Base-by-base conservation (phyloP, 2,329 filamentous ascomycete species). In the Diaporthe nobilis region DNA sequence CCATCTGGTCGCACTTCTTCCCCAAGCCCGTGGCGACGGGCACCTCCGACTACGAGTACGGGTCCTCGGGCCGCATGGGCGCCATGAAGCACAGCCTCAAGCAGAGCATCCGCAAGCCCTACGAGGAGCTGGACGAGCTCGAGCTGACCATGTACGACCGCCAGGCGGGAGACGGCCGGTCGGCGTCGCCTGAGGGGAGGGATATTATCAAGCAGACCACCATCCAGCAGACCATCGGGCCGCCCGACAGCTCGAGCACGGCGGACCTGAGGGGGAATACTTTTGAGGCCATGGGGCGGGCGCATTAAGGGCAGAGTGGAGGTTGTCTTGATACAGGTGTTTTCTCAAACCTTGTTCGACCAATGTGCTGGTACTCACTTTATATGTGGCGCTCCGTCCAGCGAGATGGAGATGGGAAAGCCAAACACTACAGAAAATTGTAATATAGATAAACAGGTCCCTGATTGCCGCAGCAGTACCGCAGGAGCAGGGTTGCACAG, bases 1-100 rank as follows among this genome's bases (percentile, higher is more conserved):
- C 65, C 22, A 68, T 68, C 25, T 42, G 39, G 57, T 61, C 58
- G 71, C 53, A 68, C 60, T 70, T 76, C 71, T 72, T 73, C 42
- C 57, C 74, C 44, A 49, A 70, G 47, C 71, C 71, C 28, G 55
- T 37, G 28, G 67, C 65, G 15, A 71, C 73, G 12, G 67, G 73
- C 8, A 68, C 31, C 1, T 37, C 34, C 13, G 47, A 53, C 34
- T 68, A 68, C n/a, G 65, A 68, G 65, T 68, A 39, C 47, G 65
- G 65, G 31, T 53, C 65, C 22, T 68, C 65, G 65, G 47, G 65
- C 47, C 65, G 65, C 47, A 44, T 65, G 31, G 65, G 65, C 13
- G 44, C 20, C 22, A 22, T 68, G 31, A 68, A 68, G 47, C 17
- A 53, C 34, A 68, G 65, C n/a, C 20, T 68, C 22, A 68, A 68